A percentile compares a stretch with the other conserved stretches of the same genome.
These are phyloP conservation scores for Penicillium coprophilum DNA, from an alignment of 495 filamentous ascomycete genomes.

Conservation along the genomic window DNA sequence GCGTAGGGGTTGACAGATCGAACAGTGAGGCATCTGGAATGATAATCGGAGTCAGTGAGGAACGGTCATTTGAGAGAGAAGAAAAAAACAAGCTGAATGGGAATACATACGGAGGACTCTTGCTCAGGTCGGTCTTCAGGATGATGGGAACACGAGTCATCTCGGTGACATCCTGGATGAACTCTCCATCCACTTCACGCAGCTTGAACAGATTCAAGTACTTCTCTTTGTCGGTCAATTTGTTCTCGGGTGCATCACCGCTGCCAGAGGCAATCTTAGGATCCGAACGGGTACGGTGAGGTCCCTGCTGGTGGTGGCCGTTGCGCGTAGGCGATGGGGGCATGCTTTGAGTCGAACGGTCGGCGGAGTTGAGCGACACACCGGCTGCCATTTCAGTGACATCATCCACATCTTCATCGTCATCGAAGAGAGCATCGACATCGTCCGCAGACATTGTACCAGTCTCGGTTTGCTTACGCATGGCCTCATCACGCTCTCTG, in stretches of 20 bases:
- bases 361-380: constrained; percentile 71
- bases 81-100: background rate
- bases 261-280: constrained; percentile 79
- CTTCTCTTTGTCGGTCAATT: constrained; percentile 91
- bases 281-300: constrained; percentile 88
- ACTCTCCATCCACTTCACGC: constrained; percentile 88
- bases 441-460: constrained; percentile 87
- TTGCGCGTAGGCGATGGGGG: constrained; percentile 87
- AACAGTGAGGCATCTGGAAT: constrained; percentile 85
- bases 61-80: background rate
- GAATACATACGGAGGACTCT: constrained; percentile 92
- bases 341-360: constrained; percentile 92
- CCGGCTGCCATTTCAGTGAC: constrained; percentile 80
- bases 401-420: constrained; percentile 89
- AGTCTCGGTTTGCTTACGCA: constrained; percentile 88
- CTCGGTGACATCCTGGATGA: constrained; percentile 96
- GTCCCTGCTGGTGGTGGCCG: constrained; percentile 64
- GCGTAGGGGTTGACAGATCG: constrained; percentile 96
- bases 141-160: constrained; percentile 97
- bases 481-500: constrained; percentile 80
- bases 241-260: constrained; percentile 67
- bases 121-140: constrained; percentile 94
- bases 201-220: constrained; percentile 87
- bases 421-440: constrained; percentile 86
- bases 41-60: constrained; percentile 36